Percentiles rank a stretch among this genome's conserved stretches.
Conservation (phyloP, 2,329 filamentous ascomycete genomes). For the Clonostachys byssicola region DNA sequence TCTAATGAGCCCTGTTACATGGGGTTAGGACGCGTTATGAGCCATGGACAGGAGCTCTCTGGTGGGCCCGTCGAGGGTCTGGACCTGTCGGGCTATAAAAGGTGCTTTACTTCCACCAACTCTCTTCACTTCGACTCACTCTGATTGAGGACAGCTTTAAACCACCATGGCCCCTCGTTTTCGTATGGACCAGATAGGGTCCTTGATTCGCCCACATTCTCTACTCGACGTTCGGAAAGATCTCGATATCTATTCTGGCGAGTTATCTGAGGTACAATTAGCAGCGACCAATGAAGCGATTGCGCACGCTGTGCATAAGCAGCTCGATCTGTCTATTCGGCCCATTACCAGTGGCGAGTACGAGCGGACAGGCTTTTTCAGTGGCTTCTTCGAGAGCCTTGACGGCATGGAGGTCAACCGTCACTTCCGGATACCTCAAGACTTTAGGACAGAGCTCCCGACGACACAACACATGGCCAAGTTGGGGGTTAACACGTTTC, state of each 20-base stretch:
- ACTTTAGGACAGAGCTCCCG: constrained; percentile 16
- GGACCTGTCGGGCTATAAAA: too few relatives aligned
- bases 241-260: constrained; percentile 13
- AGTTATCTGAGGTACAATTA: constrained; percentile 30
- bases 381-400: constrained; percentile 43
- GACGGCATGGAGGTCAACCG: constrained; percentile 10
- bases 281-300: constrained; percentile 59
- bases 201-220: constrained; percentile 60
- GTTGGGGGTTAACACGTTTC: constrained; percentile 28
- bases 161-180: constrained; percentile 42
- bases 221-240: constrained; percentile 49
- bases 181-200: constrained; percentile 70
- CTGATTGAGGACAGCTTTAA: background rate
- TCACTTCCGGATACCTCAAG: constrained; percentile 13
- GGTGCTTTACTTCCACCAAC: too few relatives aligned
- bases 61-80: too few relatives aligned
- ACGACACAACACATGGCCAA: constrained; percentile 28
- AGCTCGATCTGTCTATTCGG: constrained; percentile 58
- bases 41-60: too few relatives aligned
- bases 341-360: constrained; percentile 70
- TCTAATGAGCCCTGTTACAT: too few relatives aligned
- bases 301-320: constrained; percentile 59
- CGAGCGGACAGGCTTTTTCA: constrained; percentile 43
- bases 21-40: too few relatives aligned
- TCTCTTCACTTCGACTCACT: too few relatives aligned